A percentile compares a stretch with the other conserved stretches of the same genome.
These are phyloP conservation scores for Populus deltoides DNA, from an alignment of 345 rosid species.

Conservation along the genomic window DNA sequence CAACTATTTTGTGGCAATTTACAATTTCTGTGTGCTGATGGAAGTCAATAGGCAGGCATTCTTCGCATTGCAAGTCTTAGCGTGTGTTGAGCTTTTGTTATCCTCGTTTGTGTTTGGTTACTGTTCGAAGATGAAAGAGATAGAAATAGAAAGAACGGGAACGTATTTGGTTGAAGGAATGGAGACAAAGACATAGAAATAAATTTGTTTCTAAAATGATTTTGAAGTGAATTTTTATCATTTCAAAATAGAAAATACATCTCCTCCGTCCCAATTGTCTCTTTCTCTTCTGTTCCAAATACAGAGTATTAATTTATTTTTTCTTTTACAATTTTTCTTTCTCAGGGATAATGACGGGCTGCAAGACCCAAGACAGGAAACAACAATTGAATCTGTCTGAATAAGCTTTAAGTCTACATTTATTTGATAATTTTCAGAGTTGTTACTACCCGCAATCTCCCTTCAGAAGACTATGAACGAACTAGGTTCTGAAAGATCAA, in stretches of 20 bases:
- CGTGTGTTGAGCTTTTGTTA: background rate
- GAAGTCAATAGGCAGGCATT: background rate
- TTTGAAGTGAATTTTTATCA: too few species aligned
- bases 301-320: background rate
- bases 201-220: too few species aligned
- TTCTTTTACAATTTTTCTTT: background rate
- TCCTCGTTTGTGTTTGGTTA: background rate
- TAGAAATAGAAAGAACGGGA: too few species aligned
- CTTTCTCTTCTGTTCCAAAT: too few species aligned
- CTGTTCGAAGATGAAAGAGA: too few species aligned
- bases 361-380: background rate
- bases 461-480: conserved; percentile 36
- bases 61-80: background rate
- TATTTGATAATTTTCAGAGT: background rate
- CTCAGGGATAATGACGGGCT: background rate
- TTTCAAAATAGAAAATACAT: too few species aligned
- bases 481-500: conserved; percentile 48
- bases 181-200: too few species aligned
- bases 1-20: background rate
- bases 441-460: background rate
- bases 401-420: background rate
- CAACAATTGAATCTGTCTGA: background rate
- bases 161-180: too few species aligned
- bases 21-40: background rate
- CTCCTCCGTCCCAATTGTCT: too few species aligned